Base-by-base conservation (phyloP, 208 protist species). In the Leishmania aethiopica region DNA sequence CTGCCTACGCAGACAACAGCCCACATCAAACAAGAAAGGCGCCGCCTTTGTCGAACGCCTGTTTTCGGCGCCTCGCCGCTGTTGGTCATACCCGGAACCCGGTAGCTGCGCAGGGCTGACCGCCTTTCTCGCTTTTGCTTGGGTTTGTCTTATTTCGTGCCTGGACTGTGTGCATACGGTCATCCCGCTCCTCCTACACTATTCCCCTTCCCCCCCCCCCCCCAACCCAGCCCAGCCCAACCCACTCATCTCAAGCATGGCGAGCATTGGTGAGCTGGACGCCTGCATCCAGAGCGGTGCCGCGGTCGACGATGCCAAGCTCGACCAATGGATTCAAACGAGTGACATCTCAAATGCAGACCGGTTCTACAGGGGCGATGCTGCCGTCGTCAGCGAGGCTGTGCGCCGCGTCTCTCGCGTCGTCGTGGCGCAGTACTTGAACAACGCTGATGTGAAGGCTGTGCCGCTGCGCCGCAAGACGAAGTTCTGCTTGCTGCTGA, bases 391-490 rank as follows among this genome's bases (percentile, higher is more conserved):
- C 60, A 75, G 86, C 32, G 84, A 79, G 8, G 89, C 77, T 75
- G 88, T 90, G 69, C 69, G 80, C 17, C 80, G 67, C 60, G 78
- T 93, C 25, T 82, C 90, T 7, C 74, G 84, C 32, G 74, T 81
- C 11, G 84, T 97, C 51, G 90, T 98, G 6, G 87, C 75, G 45
- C 80, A 90, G 79, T 96, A 95, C 79, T 85, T 98, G 69, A 98
- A 97, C 85, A 93, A 96, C 76, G 86, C 87, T 22, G 83, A 96
- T 78, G 79, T 74, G 49, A 82, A 82, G 32, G 91, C 83, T 55
- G 91, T 98, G 25, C 92, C 95, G 55, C 83, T 98, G 79, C 93
- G 93, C 78, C 75, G 91, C 66, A 97, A 97, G 85, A 95, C 94
- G 28, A 95, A 94, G 81, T 91, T 92, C 77, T 96, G 92, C 83